A percentile compares a stretch with the other conserved stretches of the same genome.
These are phyloP conservation scores for Chlorokybus atmophyticus DNA, from an alignment of 139 green algal species.

Conservation along the genomic window DNA sequence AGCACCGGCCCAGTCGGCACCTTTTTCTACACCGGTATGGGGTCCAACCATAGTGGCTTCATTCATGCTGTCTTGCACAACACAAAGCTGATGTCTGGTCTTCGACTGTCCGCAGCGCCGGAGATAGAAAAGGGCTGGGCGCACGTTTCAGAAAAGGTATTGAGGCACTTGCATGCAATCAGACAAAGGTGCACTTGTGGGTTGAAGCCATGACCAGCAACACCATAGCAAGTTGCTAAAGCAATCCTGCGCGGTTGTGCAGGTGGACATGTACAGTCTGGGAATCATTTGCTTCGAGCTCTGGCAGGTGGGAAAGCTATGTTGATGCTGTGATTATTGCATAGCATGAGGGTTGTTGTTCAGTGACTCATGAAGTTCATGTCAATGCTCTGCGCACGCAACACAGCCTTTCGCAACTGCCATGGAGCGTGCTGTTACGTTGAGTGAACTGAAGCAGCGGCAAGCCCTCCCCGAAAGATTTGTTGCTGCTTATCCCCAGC, in stretches of 20 bases:
- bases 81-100: no score
- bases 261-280: slow-evolving; percentile 70
- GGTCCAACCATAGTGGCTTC: no score
- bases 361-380: no score
- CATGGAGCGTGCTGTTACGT: slow-evolving; percentile 65
- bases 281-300: slow-evolving; percentile 80
- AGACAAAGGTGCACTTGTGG: background rate
- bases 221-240: background rate
- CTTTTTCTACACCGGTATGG: slow-evolving; percentile 24
- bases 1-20: slow-evolving; percentile 29
- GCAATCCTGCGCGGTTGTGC: background rate
- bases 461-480: background rate
- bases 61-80: no score
- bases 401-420: slow-evolving; percentile 67
- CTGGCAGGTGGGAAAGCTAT: no score
- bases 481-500: background rate
- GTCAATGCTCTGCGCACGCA: no score
- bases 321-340: no score
- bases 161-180: no score
- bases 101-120: no score
- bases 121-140: slow-evolving; percentile 21
- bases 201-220: background rate
- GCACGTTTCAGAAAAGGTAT: slow-evolving; percentile 46
- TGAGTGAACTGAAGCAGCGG: slow-evolving; percentile 54
- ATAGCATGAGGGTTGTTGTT: no score